These are phyloP conservation scores for Geotrichum candidum DNA, from an alignment of 1,139 yeast genomes.

Conservation along the genomic window DNA sequence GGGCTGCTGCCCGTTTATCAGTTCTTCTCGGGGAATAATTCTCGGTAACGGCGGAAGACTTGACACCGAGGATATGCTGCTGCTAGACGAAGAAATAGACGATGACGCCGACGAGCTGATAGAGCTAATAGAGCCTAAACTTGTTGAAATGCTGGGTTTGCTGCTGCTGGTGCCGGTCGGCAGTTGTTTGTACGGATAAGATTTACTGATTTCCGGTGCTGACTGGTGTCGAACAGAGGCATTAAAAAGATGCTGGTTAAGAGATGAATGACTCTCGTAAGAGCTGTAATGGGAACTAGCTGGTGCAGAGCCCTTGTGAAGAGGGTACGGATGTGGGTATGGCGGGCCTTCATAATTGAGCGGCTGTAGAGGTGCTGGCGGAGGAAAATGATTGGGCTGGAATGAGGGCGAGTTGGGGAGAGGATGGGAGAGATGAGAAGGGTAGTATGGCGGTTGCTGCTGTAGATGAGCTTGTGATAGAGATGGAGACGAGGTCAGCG, in stretches of 20 bases:
- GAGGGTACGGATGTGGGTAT: slow-evolving; percentile 8
- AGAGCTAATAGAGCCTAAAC: slow-evolving; percentile 8
- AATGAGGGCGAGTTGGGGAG: slow-evolving; percentile 1
- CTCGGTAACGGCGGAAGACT: slow-evolving; percentile 9
- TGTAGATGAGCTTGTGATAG: slow-evolving; percentile 16
- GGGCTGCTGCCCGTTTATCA: slow-evolving; percentile 1
- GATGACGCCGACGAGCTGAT: slow-evolving; percentile 11
- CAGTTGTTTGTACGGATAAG: slow-evolving; percentile 10
- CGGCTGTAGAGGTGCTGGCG: slow-evolving; percentile 12
- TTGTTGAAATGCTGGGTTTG: neutral
- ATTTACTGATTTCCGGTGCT: slow-evolving; percentile 21
- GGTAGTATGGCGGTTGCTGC: slow-evolving; percentile 14
- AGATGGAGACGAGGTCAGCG: slow-evolving; percentile 13
- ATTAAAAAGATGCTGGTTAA: slow-evolving; percentile 7
- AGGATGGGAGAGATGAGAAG: slow-evolving; percentile 5
- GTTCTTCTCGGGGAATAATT: slow-evolving; percentile 11
- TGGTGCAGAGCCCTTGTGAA: slow-evolving; percentile 17
- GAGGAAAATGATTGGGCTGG: slow-evolving; percentile 6
- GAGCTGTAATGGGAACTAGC: slow-evolving; percentile 2
- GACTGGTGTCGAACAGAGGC: slow-evolving; percentile 21
- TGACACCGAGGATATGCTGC: slow-evolving; percentile 6
- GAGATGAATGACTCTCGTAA: slow-evolving; percentile 5
- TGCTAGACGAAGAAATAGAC: slow-evolving; percentile 15
- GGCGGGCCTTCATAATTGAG: slow-evolving; percentile 2
- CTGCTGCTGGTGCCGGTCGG: neutral